A percentile compares a stretch with the other conserved stretches of the same genome.
These are phyloP conservation scores for Mrakia gelida DNA, from an alignment of 768 basidiomycete species.

Conservation along the genomic window DNA sequence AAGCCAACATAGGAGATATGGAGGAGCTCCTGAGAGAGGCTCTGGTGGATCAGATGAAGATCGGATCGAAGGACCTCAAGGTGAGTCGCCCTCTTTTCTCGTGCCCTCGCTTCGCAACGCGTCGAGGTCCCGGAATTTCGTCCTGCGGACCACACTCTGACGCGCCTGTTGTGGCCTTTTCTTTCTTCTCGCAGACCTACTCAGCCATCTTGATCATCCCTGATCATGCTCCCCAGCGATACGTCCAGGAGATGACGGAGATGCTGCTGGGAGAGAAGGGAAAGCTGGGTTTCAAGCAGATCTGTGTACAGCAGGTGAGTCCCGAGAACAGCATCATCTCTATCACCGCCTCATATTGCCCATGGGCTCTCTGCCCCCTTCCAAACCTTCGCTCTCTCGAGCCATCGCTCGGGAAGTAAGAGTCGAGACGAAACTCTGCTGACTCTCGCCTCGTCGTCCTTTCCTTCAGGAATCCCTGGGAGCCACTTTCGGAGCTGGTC, in stretches of 20 bases:
- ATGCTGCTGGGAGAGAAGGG: constrained; percentile 56
- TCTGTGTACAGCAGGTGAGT: constrained; percentile 82
- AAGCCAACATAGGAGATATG: constrained; percentile 70
- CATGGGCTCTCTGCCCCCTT: too few species aligned
- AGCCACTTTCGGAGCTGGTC: constrained; percentile 90
- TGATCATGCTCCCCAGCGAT: constrained; percentile 80
- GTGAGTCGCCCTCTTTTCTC: constrained; percentile 45
- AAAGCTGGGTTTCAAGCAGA: constrained; percentile 83
- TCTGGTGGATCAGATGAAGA: constrained; percentile 59
- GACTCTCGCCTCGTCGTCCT: neutral
- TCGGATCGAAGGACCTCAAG: constrained; percentile 57
- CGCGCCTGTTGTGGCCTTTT: neutral
- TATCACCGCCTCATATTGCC: neutral
- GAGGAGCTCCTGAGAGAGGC: constrained; percentile 62
- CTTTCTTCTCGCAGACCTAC: constrained; percentile 57
- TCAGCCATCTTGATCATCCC: constrained; percentile 85
- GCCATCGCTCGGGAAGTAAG: too few species aligned
- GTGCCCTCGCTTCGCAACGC: neutral
- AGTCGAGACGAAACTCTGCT: neutral
- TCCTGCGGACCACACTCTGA: neutral
- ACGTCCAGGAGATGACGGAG: constrained; percentile 71
- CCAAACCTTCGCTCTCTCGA: too few species aligned
- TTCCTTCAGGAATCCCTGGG: constrained; percentile 75
- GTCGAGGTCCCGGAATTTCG: too few species aligned
- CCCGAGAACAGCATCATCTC: too few species aligned